Base-by-base conservation (phyloP, 495 filamentous ascomycete genomes). In the Evansstolkia leycettana region DNA sequence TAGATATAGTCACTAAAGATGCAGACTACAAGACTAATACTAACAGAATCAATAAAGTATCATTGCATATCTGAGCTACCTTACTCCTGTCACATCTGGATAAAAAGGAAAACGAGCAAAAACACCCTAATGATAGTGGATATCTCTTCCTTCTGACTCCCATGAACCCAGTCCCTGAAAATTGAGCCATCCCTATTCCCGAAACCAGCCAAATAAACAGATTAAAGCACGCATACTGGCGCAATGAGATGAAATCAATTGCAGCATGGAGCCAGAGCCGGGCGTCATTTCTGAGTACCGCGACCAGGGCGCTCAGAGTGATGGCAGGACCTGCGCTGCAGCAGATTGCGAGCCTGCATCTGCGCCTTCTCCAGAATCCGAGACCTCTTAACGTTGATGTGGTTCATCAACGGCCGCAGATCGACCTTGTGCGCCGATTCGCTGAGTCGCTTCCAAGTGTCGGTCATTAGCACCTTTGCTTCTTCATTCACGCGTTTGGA, bases 281-380 rank as follows among this genome's bases (percentile, higher is more conserved):
- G 9, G 20, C 9, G 5, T 30, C 12, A 37, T 28, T 28, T 14
- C 10, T 31, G 12, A 36, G 24, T 24, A 23, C 20, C 9, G 20
- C 20, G 20, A 23, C 20, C 20, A 9, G 20, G 20, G 20, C 38
- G 36, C 42, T 43, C 34, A 8, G 20, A 6, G 2, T 38, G 34
- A 15, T 38, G 43, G 19, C 38, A 36, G 7, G 38, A 37, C 30
- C 40, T 43, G 20, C 47, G 41, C 32, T 40, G 50, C 38, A 59
- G 31, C 32, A 69, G 30, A 26, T 51, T 37, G 27, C 51, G 55
- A 14, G 61, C 64, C 28, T 50, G 50, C 36, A 48, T 50, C 29
- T 69, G 64, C 28, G 61, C 62, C 8, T 42, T 59, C 35, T 48
- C 52, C 34, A 68, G 41, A 14, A 57, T 40, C 24, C 50, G 43